Conservation (phyloP, 164 flowering plant genomes). For the Berberis thunbergii region DNA sequence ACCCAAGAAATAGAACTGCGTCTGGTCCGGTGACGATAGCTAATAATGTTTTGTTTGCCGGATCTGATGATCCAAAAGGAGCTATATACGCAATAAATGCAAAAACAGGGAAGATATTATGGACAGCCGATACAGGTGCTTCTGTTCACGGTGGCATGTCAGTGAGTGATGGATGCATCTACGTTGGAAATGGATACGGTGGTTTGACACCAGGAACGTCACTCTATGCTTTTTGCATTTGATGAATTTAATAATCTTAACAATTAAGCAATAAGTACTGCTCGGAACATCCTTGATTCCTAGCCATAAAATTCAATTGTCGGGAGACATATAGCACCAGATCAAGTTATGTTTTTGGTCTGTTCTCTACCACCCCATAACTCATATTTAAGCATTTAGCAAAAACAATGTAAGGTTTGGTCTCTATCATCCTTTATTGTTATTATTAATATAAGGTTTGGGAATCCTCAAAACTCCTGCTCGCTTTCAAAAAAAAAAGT, state of each 20-base stretch:
- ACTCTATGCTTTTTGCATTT: neutral
- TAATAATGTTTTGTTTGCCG: slow-evolving; percentile 39
- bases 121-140: slow-evolving; percentile 38
- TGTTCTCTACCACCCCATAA: too few relatives aligned
- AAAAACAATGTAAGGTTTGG: too few relatives aligned
- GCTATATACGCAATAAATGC: slow-evolving; percentile 40
- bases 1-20: slow-evolving; percentile 32
- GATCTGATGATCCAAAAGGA: slow-evolving; percentile 31
- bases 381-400: too few relatives aligned
- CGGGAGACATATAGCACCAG: too few relatives aligned
- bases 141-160: slow-evolving; percentile 46
- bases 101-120: slow-evolving; percentile 27
- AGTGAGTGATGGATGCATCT: slow-evolving; percentile 35
- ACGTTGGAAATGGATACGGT: slow-evolving; percentile 30
- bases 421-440: too few relatives aligned
- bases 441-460: too few relatives aligned
- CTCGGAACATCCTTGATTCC: too few relatives aligned
- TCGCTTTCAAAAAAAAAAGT: too few relatives aligned
- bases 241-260: neutral
- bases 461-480: too few relatives aligned
- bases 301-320: too few relatives aligned
- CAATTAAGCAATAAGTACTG: too few relatives aligned
- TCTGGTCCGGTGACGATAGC: slow-evolving; percentile 34
- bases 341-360: too few relatives aligned
- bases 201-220: neutral